These are phyloP conservation scores for Barbatosphaeria neglecta DNA, from an alignment of 495 filamentous ascomycete species.

Conservation along the genomic window DNA sequence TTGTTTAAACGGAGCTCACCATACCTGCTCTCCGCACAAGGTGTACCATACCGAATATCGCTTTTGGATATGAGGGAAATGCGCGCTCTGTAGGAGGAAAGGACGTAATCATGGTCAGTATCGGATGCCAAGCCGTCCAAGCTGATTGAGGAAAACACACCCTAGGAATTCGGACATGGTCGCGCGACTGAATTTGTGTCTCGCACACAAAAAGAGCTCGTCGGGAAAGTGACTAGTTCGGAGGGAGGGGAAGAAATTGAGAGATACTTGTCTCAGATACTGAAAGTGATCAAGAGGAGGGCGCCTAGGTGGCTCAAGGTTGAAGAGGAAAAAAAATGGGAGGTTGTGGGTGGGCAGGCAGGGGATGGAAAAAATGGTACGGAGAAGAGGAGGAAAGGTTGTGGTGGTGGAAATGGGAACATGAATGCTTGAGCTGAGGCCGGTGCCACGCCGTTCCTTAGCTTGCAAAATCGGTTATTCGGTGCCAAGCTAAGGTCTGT, in stretches of 20 bases:
- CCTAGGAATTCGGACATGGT: conserved; percentile 43
- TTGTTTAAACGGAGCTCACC: too few relatives aligned
- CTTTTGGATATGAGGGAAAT: conserved; percentile 93
- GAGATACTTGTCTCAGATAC: too few relatives aligned
- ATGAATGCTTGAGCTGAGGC: background rate
- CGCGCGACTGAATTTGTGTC: conserved; percentile 9
- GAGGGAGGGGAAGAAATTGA: too few relatives aligned
- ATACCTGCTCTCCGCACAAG: too few relatives aligned
- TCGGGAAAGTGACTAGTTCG: background rate
- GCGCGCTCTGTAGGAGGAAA: conserved; percentile 40
- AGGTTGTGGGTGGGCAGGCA: too few relatives aligned
- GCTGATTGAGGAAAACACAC: conserved; percentile 16
- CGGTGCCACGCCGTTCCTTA: too few relatives aligned
- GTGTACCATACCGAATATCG: conserved; percentile 69
- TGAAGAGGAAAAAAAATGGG: too few relatives aligned
- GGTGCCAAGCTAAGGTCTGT: too few relatives aligned
- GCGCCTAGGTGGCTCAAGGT: too few relatives aligned
- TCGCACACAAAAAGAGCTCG: background rate
- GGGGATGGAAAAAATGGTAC: background rate
- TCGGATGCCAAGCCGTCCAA: background rate
- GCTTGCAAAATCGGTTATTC: too few relatives aligned
- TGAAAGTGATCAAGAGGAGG: too few relatives aligned
- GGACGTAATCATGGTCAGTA: conserved; percentile 13
- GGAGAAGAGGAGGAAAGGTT: background rate
- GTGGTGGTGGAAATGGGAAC: background rate